Conservation (phyloP, 1,284 basidiomycete species). For the Apiotrichum siamense region DNA sequence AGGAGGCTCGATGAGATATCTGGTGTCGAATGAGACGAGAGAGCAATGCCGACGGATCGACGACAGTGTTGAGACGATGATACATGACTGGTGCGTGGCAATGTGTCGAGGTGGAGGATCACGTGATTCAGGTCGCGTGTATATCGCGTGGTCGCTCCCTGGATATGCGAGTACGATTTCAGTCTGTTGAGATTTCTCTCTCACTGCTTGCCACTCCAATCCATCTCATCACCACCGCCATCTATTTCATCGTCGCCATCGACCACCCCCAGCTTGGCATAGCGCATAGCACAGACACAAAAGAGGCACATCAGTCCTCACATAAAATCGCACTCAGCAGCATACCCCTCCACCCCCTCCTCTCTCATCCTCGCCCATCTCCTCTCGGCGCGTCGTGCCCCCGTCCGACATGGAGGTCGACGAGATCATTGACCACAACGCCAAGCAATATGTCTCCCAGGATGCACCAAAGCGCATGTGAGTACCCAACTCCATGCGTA, state of each 20-base stretch:
- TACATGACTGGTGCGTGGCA: no score
- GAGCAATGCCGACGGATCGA: no score
- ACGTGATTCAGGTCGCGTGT: no score
- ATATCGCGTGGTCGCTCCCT: not conserved
- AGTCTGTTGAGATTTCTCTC: not conserved
- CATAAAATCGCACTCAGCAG: not conserved
- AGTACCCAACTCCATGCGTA: slow-evolving; percentile 40
- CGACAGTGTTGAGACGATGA: no score
- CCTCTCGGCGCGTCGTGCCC: not conserved
- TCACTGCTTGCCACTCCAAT: not conserved
- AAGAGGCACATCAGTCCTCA: not conserved
- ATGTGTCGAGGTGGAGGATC: no score
- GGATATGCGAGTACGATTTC: no score
- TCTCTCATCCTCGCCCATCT: not conserved
- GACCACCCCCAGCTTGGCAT: no score
- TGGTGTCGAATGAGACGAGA: no score
- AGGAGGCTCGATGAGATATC: no score
- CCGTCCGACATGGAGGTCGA: slow-evolving; percentile 16
- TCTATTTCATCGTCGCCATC: no score
- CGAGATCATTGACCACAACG: slow-evolving; percentile 31
- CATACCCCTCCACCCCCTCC: not conserved
- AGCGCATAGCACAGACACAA: no score
- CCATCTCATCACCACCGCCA: not conserved
- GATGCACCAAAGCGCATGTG: slow-evolving; percentile 89
- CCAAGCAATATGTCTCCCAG: slow-evolving; percentile 77